Base-by-base conservation (phyloP, 1,284 basidiomycete species). In the Hemileia vastatrix region DNA sequence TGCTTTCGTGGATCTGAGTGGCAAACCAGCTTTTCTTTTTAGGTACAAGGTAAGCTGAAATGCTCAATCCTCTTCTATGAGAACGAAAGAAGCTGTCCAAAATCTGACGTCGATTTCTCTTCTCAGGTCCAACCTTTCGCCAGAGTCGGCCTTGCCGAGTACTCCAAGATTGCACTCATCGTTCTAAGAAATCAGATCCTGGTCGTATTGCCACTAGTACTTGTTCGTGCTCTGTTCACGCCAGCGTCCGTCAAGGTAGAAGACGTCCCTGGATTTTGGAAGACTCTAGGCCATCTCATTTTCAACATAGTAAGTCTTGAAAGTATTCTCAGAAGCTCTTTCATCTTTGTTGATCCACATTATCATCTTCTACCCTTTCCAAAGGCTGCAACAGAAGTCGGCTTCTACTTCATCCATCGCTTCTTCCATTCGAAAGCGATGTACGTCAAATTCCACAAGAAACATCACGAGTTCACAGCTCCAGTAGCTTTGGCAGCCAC, bases 391-490 rank as follows among this genome's bases (percentile, higher is more conserved):
- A n/a, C n/a, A n/a, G 54, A 66, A 40, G 51, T 58, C 1, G 63
- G 58, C 2, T 66, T 67, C 21, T 67, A 50, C 40, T 67, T 49
- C 54, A 57, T 66, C 32, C 66, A 67, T 49, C 48, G 58, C 6
- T 19, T 54, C 19, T 55, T 67, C 15, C 66, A 67, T 47, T 31
- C 18, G 19, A 59, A 54, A 4, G 19, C 19, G 2, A 6, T 60
- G 15, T 67, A 67, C 56, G 24, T 31, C 31, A 23, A 31, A 13
- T 48, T 53, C 44, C 66, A 67, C 66, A 67, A 67, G 66, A 40
- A 64, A 44, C 66, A 67, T 51, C 66, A 67, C 36, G 50, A 58
- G 19, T 53, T 63, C 65, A 67, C 66, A 3, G 66, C 66, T 6
- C 66, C 66, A 2, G 52, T 67, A n/a, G 66, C 54, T 6, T 43